Base-by-base conservation (phyloP, 805 yeast species). In the Diddensiella santjacobensis region DNA sequence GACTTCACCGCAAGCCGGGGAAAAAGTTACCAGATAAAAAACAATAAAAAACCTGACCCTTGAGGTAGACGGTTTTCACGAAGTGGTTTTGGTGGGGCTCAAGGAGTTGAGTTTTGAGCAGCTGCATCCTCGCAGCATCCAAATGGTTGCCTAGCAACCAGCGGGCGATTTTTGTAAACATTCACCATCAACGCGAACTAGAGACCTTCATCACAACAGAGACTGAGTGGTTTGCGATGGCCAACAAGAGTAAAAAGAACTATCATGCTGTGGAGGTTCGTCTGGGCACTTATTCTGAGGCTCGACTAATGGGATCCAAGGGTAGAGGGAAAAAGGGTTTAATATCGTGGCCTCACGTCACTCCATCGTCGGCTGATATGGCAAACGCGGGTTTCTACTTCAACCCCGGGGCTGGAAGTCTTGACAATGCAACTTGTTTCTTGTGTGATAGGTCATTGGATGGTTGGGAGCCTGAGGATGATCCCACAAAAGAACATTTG, bases 321-420 rank as follows among this genome's bases (percentile, higher is more conserved):
- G 49, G 57, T 8, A 36, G 58, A n/a, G 42, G 53, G 15, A 52
- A 51, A 46, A 54, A 54, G 38, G 47, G 48, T 24, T 31, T 31
- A 11, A 23, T 40, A n/a, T 13, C 35, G 19, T 69, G 55, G 65
- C 62, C 54, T 51, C 62, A 50, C 39, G 51, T 42, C 1, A 48
- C 47, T 5, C 61, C 68, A 11, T 44, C 48, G 8, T 38, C 63
- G 3, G 69, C 64, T 24, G 55, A 60, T 23, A 59, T 83, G 68
- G 82, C 82, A 1, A 68, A 69, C 42, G 72, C 78, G 17, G 90
- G 91, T 0, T 79, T 84, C 67, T 78, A 69, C 64, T 84, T 68
- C 62, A 72, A 74, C 42, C 89, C 81, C 26, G 67, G 70, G 10
- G 67, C 71, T 45, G 64, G 67, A 26, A 65, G 71, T 40, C 64